These are phyloP conservation scores for Cordyceps pruinosa DNA, from an alignment of 2,329 filamentous ascomycete genomes.

Conservation along the genomic window DNA sequence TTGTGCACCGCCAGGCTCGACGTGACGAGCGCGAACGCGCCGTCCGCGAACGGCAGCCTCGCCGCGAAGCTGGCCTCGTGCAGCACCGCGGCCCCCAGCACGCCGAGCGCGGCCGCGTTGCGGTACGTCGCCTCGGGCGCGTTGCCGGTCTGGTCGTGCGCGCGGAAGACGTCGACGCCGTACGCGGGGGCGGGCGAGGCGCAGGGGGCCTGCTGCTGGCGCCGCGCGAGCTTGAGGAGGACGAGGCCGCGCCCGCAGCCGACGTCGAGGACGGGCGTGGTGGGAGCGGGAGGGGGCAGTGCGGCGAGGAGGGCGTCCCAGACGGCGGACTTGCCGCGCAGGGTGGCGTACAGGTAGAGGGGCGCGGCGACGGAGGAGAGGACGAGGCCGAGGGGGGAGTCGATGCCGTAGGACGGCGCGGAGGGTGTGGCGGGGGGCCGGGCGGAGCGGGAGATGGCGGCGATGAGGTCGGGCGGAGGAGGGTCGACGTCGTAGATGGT, in stretches of 20 bases:
- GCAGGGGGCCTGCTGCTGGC: slow-evolving; percentile 1
- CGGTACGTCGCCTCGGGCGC: slow-evolving; percentile 13
- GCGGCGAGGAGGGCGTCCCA: slow-evolving; percentile 14
- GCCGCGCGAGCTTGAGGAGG: slow-evolving; percentile 15
- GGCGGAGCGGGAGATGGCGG: background rate
- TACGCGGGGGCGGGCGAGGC: slow-evolving; percentile 7
- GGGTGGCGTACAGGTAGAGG: slow-evolving; percentile 16
- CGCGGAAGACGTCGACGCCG: slow-evolving; percentile 17
- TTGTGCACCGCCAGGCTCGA: slow-evolving; percentile 15
- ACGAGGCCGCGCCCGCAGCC: slow-evolving; percentile 18
- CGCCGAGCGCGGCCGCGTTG: slow-evolving; percentile 13
- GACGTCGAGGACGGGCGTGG: slow-evolving; percentile 14
- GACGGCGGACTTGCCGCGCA: slow-evolving; percentile 15
- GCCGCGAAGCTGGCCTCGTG: slow-evolving; percentile 14
- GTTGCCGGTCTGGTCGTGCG: slow-evolving; percentile 16
- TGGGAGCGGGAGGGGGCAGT: background rate
- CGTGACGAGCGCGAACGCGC: slow-evolving; percentile 11
- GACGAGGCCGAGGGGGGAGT: slow-evolving; percentile 14
- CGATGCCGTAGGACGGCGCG: slow-evolving; percentile 13
- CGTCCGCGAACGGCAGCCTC: slow-evolving; percentile 13
- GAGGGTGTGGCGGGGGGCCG: background rate
- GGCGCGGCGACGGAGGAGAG: slow-evolving; percentile 12
- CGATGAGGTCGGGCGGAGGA: slow-evolving; percentile 13
- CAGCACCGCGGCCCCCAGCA: slow-evolving; percentile 4
- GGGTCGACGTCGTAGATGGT: slow-evolving; percentile 7